phyloP scores from a whole-genome alignment of 2,329 filamentous ascomycete species.

The Stagonosporopsis rhizophila region DNA sequence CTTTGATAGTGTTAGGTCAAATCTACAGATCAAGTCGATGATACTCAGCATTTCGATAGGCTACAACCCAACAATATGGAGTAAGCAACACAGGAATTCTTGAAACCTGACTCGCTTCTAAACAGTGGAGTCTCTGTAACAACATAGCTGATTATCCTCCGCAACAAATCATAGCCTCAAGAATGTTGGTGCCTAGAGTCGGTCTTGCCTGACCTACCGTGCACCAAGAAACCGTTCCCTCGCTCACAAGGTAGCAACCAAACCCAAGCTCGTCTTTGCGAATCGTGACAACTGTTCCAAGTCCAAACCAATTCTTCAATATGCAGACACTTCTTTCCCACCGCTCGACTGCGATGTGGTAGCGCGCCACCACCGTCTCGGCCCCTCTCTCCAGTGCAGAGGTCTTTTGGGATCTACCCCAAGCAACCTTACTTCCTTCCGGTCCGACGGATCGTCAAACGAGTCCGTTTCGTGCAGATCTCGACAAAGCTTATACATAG shows the following conservation, averaged over 20 bases:
- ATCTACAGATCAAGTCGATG: not conserved
- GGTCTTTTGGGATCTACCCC: too few relatives aligned
- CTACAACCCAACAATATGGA: not conserved
- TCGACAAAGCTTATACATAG: not conserved
- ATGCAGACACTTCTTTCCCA: not conserved
- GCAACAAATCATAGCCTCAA: not conserved
- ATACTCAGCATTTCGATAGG: not conserved
- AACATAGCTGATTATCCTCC: too few relatives aligned
- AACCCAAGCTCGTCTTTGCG: not conserved
- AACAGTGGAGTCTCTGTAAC: not conserved
- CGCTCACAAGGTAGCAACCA: not conserved
- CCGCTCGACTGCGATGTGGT: not conserved
- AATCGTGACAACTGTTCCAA: not conserved
- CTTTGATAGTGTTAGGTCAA: slow-evolving; percentile 4
- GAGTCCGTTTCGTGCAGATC: not conserved
- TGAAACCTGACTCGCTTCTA: not conserved
- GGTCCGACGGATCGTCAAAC: not conserved
- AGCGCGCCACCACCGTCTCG: not conserved
- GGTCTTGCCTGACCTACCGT: not conserved
- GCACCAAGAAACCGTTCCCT: not conserved
- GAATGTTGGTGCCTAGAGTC: not conserved
- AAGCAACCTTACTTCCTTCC: not conserved
- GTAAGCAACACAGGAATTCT: not conserved
- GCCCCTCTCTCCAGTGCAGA: not conserved
- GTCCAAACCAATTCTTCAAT: not conserved